phyloP scores from a whole-genome alignment of 176 grass and related monocot genomes.

The Poa annua region DNA sequence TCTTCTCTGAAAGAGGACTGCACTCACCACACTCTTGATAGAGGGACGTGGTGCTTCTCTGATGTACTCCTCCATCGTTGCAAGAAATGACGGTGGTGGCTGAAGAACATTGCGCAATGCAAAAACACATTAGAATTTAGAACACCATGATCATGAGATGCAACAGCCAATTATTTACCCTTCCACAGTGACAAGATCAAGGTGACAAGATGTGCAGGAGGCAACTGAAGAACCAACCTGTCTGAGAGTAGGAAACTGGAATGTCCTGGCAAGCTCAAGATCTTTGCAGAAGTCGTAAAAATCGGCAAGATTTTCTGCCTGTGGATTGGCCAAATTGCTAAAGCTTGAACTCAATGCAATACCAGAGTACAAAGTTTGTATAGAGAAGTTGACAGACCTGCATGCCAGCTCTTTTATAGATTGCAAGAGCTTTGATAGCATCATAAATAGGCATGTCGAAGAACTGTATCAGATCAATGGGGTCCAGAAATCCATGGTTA shows the following conservation, averaged over 20 bases:
- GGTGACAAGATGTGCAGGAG: not conserved
- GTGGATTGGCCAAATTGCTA: not conserved
- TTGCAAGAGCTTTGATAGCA: conserved; percentile 82
- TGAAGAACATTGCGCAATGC: conserved; percentile 35
- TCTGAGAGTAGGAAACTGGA: conserved; percentile 88
- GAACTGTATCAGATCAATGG: conserved; percentile 49
- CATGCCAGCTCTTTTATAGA: conserved; percentile 84
- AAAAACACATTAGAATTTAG: conserved; percentile 24
- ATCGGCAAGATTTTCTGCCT: conserved; percentile 86
- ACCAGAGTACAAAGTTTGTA: not conserved
- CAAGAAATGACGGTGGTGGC: conserved; percentile 89
- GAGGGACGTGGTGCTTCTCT: conserved; percentile 76
- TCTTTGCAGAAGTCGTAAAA: conserved; percentile 93
- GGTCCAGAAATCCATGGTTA: not conserved
- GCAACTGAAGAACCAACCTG: conserved; percentile 52
- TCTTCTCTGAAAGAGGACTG: conserved; percentile 13
- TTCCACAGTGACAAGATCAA: not conserved
- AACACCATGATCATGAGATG: conserved; percentile 9
- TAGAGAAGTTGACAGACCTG: conserved; percentile 50
- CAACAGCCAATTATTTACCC: not conserved
- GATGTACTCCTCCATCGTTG: conserved; percentile 96
- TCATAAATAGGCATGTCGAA: conserved; percentile 97
- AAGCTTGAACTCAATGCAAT: not conserved
- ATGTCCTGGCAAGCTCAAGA: conserved; percentile 87
- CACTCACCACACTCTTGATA: conserved; percentile 64